Percentiles rank a stretch among this genome's conserved stretches.
phyloP scores from a whole-genome alignment of 2,329 filamentous ascomycete genomes.

The Arachnomyces sp. region DNA sequence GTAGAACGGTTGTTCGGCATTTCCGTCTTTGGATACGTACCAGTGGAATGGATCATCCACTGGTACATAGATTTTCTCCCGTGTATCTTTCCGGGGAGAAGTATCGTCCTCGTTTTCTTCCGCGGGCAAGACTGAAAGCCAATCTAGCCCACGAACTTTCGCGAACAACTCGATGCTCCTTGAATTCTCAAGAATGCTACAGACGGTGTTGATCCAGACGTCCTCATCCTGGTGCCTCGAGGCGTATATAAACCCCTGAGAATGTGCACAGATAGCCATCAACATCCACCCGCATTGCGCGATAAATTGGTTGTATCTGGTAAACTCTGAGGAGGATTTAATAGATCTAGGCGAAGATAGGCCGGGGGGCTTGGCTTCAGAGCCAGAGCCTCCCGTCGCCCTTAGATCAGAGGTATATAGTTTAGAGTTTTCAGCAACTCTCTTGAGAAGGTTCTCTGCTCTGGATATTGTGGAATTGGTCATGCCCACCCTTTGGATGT shows the following conservation, averaged over 20 bases:
- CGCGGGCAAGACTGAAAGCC: not conserved
- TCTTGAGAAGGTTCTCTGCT: no score
- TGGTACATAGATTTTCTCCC: no score
- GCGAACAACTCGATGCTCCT: conserved; percentile 5
- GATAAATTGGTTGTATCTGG: not conserved
- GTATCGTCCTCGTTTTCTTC: not conserved
- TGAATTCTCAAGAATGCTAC: conserved; percentile 1
- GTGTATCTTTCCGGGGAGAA: no score
- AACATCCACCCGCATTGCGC: conserved; percentile 1
- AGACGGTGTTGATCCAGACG: not conserved
- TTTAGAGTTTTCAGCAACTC: no score
- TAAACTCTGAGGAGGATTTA: no score
- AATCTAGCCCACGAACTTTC: not conserved
- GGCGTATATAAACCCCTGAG: not conserved
- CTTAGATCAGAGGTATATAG: no score
- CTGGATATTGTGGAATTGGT: no score
- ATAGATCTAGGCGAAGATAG: not conserved
- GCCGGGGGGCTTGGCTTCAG: not conserved
- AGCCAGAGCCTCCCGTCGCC: no score
- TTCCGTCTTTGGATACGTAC: no score
- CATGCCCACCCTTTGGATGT: no score
- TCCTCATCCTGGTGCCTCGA: not conserved
- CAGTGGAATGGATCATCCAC: no score
- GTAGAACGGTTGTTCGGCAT: not conserved
- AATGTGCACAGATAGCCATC: conserved; percentile 2